Conservation (phyloP, 163 green algal genomes). For the Smithsoniella earleae region DNA sequence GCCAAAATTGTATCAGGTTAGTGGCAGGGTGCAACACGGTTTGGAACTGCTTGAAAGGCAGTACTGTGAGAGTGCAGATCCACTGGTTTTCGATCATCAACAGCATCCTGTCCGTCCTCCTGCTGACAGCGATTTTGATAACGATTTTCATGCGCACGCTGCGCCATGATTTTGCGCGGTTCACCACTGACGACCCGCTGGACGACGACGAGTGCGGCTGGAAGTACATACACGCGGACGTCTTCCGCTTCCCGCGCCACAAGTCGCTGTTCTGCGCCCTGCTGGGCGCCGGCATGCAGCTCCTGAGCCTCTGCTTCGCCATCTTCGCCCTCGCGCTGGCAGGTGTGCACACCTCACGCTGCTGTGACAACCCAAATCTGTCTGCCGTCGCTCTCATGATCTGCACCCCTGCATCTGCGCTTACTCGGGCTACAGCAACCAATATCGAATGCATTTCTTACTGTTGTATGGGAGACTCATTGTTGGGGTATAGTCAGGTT, state of each 20-base stretch:
- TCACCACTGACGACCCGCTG: slow-evolving; percentile 53
- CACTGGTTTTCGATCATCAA: slow-evolving; percentile 99
- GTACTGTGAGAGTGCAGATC: slow-evolving; percentile 66
- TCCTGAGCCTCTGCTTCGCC: slow-evolving; percentile 63
- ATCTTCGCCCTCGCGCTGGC: slow-evolving; percentile 80
- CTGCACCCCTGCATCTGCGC: too few species aligned
- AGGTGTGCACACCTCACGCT: too few species aligned
- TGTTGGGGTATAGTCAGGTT: too few species aligned
- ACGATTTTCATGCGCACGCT: slow-evolving; percentile 97
- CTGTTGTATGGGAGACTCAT: too few species aligned
- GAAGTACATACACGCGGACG: slow-evolving; percentile 75
- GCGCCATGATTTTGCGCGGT: slow-evolving; percentile 90
- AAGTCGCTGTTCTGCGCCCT: slow-evolving; percentile 66
- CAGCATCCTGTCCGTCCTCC: slow-evolving; percentile 93
- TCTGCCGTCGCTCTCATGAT: too few species aligned
- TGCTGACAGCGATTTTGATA: slow-evolving; percentile 95
- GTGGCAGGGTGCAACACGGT: too few species aligned
- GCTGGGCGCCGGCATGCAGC: slow-evolving; percentile 64
- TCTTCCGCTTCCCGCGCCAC: slow-evolving; percentile 70
- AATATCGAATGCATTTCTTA: too few species aligned
- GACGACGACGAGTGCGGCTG: slow-evolving; percentile 85
- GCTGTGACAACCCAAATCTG: too few species aligned
- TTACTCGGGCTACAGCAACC: too few species aligned
- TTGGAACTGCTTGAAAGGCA: not conserved
- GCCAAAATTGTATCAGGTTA: not conserved